A percentile compares a stretch with the other conserved stretches of the same genome.
Evolutionary conservation across 768 basidiomycete species (phyloP).

Genomic region (Rhizopogon salebrosus): DNA sequence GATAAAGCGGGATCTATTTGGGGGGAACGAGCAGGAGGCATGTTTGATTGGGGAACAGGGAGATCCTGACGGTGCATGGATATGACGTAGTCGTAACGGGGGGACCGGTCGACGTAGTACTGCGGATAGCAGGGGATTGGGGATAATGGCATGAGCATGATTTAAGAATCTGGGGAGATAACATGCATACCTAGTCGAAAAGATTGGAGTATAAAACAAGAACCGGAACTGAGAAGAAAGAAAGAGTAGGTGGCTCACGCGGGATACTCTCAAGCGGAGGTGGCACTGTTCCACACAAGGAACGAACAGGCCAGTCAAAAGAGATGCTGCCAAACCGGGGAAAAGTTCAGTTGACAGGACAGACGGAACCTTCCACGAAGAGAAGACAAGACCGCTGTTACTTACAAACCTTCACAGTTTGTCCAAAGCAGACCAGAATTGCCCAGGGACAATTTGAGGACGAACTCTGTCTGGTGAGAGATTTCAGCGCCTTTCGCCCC

Average conservation of each 20-base stretch:
- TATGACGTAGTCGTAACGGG: slow-evolving; percentile 38
- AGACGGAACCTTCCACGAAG: slow-evolving; percentile 2
- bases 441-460: slow-evolving; percentile 2
- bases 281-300: slow-evolving; percentile 4
- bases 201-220: slow-evolving; percentile 6
- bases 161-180: background rate
- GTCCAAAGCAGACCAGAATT: slow-evolving; percentile 4
- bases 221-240: background rate
- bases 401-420: slow-evolving; percentile 7
- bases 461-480: slow-evolving; percentile 5
- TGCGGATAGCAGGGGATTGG: slow-evolving; percentile 18
- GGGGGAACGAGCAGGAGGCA: slow-evolving; percentile 49
- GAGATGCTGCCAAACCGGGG: background rate
- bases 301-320: slow-evolving; percentile 3
- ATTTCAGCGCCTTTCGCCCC: slow-evolving; percentile 4
- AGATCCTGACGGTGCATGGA: slow-evolving; percentile 43
- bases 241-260: slow-evolving; percentile 4
- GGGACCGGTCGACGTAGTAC: slow-evolving; percentile 18
- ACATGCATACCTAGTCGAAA: slow-evolving; percentile 10
- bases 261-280: slow-evolving; percentile 9
- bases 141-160: slow-evolving; percentile 16
- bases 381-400: background rate
- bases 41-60: slow-evolving; percentile 29
- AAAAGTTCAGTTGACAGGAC: background rate
- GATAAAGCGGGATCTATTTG: slow-evolving; percentile 68